Percentiles rank a stretch among this genome's conserved stretches.
Evolutionary conservation across 768 basidiomycete genomes (phyloP).

Genomic region (Rhizopogon roseolus): DNA sequence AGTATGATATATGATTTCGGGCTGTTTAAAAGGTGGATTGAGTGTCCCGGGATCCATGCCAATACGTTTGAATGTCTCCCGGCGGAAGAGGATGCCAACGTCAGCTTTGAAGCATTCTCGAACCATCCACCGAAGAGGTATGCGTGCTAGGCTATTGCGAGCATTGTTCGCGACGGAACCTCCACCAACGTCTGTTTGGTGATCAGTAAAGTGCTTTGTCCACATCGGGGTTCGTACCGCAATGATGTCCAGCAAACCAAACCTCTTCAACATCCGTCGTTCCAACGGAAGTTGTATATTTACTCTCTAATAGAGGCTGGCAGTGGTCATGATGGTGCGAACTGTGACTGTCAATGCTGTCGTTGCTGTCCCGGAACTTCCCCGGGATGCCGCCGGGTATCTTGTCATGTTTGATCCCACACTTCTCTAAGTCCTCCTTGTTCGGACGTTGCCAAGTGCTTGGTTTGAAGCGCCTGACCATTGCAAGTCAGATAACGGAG

Average conservation of each 20-base stretch:
- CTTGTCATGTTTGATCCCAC: conserved; percentile 46
- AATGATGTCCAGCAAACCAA: conserved; percentile 77
- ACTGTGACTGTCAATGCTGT: neutral
- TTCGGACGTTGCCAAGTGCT: conserved; percentile 37
- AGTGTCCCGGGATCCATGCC: conserved; percentile 46
- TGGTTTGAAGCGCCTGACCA: conserved; percentile 25
- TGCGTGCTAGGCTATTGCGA: conserved; percentile 59
- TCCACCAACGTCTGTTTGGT: conserved; percentile 64
- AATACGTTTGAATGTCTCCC: conserved; percentile 34
- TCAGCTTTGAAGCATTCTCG: conserved; percentile 56
- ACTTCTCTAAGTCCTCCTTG: conserved; percentile 29
- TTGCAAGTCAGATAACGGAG: conserved; percentile 34
- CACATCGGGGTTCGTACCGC: conserved; percentile 39
- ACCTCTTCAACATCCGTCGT: conserved; percentile 68
- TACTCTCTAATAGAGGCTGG: conserved; percentile 36
- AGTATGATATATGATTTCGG: conserved; percentile 30
- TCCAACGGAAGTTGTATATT: conserved; percentile 30
- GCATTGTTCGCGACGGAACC: conserved; percentile 57
- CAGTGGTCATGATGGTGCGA: conserved; percentile 7
- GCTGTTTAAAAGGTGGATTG: conserved; percentile 35
- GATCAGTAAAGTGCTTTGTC: neutral
- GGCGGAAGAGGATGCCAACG: conserved; percentile 55
- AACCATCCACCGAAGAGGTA: conserved; percentile 76
- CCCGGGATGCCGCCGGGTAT: conserved; percentile 35
- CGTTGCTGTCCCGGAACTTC: neutral